Evolutionary conservation across 805 yeast genomes (phyloP).

Genomic region (Candida wancherniae): DNA sequence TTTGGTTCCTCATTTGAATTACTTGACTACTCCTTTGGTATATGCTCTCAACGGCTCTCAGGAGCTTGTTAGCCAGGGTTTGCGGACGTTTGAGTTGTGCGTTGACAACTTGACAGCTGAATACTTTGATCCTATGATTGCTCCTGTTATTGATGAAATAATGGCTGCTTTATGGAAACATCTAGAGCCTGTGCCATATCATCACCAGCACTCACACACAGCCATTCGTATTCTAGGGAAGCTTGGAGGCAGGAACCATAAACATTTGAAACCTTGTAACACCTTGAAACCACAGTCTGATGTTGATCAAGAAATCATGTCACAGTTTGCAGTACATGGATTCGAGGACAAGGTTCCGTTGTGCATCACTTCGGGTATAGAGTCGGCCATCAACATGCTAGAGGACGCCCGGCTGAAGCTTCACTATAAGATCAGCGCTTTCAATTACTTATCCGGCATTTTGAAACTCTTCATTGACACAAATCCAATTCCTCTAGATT

Average conservation of each 20-base stretch:
- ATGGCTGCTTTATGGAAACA: constrained; percentile 92
- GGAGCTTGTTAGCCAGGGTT: constrained; percentile 90
- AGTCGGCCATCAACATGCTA: constrained; percentile 69
- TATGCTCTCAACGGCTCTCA: constrained; percentile 85
- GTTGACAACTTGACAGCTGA: constrained; percentile 95
- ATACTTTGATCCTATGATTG: constrained; percentile 94
- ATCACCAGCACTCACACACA: constrained; percentile 92
- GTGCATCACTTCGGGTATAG: constrained; percentile 77
- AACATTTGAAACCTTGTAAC: constrained; percentile 71
- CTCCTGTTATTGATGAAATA: constrained; percentile 92
- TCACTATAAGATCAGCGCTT: constrained; percentile 75
- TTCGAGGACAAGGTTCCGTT: constrained; percentile 55
- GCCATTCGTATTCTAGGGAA: constrained; percentile 91
- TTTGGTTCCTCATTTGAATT: constrained; percentile 85
- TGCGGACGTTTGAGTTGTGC: constrained; percentile 89
- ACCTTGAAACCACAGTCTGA: constrained; percentile 53
- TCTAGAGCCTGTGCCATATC: constrained; percentile 86
- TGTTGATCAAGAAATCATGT: constrained; percentile 65
- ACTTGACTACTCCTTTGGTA: constrained; percentile 86
- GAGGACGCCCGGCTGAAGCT: constrained; percentile 59
- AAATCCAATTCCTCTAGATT: constrained; percentile 43
- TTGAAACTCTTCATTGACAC: constrained; percentile 64
- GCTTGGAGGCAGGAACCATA: constrained; percentile 91
- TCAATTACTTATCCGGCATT: constrained; percentile 60
- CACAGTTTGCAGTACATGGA: constrained; percentile 69